Evolutionary conservation across 73 alveolate species (phyloP).

Genomic region (Symbiodinium natans): DNA sequence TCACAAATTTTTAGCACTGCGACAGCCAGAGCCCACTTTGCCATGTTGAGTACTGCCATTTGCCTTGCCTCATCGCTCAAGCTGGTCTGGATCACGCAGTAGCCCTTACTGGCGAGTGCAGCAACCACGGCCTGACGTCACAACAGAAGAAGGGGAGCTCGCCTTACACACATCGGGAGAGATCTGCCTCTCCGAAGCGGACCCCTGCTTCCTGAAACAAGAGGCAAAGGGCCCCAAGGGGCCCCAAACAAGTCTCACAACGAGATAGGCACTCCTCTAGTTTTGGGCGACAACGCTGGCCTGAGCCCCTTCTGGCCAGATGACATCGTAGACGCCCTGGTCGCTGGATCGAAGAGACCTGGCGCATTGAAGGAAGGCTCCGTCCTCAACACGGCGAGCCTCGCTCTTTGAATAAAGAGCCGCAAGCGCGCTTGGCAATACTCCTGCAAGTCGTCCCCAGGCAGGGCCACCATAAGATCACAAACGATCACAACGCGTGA

Average conservation of each 20-base stretch:
- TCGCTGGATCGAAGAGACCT: neutral
- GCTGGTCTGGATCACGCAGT: slow-evolving; percentile 55
- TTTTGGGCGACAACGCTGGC: neutral
- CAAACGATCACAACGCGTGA: no score
- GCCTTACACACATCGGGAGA: neutral
- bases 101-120: slow-evolving; percentile 77
- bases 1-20: no score
- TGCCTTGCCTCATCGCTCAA: slow-evolving; percentile 36
- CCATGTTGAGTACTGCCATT: slow-evolving; percentile 33
- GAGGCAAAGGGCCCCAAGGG: neutral
- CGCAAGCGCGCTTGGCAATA: neutral
- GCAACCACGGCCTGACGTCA: slow-evolving; percentile 12
- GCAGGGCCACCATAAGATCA: slow-evolving; percentile 1
- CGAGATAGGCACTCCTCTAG: neutral
- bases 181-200: neutral
- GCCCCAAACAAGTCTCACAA: neutral
- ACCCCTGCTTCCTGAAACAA: neutral
- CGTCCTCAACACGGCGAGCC: neutral
- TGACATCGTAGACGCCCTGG: neutral
- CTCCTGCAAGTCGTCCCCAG: neutral
- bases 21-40: no score
- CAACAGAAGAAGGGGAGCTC: neutral
- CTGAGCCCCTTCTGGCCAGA: neutral
- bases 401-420: no score
- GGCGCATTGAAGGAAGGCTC: neutral